Conservation (phyloP, 805 yeast species). For the Pichia phayaonensis region DNA sequence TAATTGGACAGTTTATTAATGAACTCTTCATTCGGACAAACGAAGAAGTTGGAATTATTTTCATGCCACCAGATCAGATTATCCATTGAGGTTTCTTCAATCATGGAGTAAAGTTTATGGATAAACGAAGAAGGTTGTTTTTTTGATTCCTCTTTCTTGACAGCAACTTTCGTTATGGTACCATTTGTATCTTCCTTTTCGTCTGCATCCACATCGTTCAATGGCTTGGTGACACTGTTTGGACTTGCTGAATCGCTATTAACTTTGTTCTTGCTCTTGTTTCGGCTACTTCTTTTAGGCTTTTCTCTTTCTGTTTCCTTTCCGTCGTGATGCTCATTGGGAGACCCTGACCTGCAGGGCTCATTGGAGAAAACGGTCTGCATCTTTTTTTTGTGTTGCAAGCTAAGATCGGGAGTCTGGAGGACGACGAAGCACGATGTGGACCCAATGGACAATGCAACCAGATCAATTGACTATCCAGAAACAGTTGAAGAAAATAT, state of each 20-base stretch:
- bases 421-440: no score
- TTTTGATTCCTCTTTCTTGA: constrained; percentile 7
- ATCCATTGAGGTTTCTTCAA: constrained; percentile 64
- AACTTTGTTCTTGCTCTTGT: not conserved
- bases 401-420: not conserved
- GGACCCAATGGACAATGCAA: no score
- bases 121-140: constrained; percentile 45
- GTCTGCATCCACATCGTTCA: not conserved
- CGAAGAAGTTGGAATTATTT: constrained; percentile 58
- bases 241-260: not conserved
- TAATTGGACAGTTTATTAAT: constrained; percentile 60
- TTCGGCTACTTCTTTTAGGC: not conserved
- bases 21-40: constrained; percentile 84
- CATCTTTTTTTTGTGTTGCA: not conserved
- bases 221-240: not conserved
- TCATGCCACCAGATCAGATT: constrained; percentile 84
- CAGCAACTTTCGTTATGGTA: not conserved
- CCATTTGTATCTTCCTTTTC: not conserved
- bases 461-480: no score
- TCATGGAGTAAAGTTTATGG: constrained; percentile 85
- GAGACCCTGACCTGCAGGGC: not conserved
- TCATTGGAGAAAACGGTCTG: not conserved
- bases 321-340: not conserved
- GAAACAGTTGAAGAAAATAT: no score
- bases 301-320: not conserved